These are phyloP conservation scores for Ustilago nuda DNA, from an alignment of 1,284 basidiomycete genomes.

Conservation along the genomic window DNA sequence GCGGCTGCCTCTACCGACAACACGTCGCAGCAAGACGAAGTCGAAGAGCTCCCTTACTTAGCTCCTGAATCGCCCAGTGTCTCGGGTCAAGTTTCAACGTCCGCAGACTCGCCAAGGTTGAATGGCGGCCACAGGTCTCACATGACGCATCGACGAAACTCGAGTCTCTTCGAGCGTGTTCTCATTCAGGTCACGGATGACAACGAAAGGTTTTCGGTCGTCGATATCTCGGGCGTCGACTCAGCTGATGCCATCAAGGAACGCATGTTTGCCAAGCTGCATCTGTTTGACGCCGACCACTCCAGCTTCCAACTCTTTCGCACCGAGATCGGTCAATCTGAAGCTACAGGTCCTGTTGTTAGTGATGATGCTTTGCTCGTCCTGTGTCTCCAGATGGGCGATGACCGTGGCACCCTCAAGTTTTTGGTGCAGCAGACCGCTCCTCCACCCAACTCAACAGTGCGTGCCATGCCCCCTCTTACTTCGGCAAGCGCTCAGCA, in stretches of 20 bases:
- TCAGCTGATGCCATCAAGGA: slow-evolving; percentile 66
- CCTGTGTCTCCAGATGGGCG: slow-evolving; percentile 65
- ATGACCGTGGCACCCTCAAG: slow-evolving; percentile 67
- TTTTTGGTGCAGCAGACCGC: slow-evolving; percentile 61
- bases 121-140: slow-evolving; percentile 17
- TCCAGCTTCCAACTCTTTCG: slow-evolving; percentile 58
- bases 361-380: slow-evolving; percentile 66
- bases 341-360: slow-evolving; percentile 58
- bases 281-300: slow-evolving; percentile 57
- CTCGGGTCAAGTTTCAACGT: neutral
- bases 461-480: slow-evolving; percentile 52
- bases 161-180: slow-evolving; percentile 51
- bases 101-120: slow-evolving; percentile 18
- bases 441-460: slow-evolving; percentile 38
- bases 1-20: neutral
- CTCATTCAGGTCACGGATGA: slow-evolving; percentile 68
- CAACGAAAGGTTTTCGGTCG: slow-evolving; percentile 68
- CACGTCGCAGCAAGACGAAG: slow-evolving; percentile 24
- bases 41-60: slow-evolving; percentile 43
- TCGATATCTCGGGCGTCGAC: slow-evolving; percentile 65
- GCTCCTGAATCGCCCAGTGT: slow-evolving; percentile 22
- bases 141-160: slow-evolving; percentile 21
- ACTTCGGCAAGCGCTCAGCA: slow-evolving; percentile 28
- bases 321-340: slow-evolving; percentile 66
- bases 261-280: slow-evolving; percentile 63